Conservation (phyloP, 495 filamentous ascomycete genomes). For the Symbiotaphrina buchneri region DNA sequence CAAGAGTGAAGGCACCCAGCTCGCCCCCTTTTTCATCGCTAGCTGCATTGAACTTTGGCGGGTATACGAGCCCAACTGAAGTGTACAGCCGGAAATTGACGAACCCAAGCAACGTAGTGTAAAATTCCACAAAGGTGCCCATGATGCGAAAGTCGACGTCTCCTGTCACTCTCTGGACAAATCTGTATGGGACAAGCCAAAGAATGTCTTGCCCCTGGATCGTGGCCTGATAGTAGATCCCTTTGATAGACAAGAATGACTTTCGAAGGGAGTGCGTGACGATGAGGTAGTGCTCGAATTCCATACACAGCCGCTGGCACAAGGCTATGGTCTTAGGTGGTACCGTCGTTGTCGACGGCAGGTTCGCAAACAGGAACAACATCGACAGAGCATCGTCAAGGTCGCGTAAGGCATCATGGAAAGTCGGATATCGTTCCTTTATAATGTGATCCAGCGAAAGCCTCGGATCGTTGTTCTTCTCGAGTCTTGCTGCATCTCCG, state of each 20-base stretch:
- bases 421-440: constrained; percentile 94
- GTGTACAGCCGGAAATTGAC: constrained; percentile 92
- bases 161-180: constrained; percentile 77
- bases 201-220: constrained; percentile 96
- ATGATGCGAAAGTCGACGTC: constrained; percentile 98
- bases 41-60: constrained; percentile 71
- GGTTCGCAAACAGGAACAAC: constrained; percentile 89
- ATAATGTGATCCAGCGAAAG: constrained; percentile 90
- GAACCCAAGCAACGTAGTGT: constrained; percentile 85
- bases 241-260: constrained; percentile 95
- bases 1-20: constrained; percentile 73
- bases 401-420: constrained; percentile 81
- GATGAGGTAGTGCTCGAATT: constrained; percentile 96
- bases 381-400: constrained; percentile 93
- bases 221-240: constrained; percentile 97
- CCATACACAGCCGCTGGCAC: constrained; percentile 74
- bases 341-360: constrained; percentile 71
- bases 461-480: constrained; percentile 64
- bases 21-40: constrained; percentile 81
- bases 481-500: constrained; percentile 58
- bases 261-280: constrained; percentile 72
- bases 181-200: constrained; percentile 93
- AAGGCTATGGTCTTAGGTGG: constrained; percentile 81
- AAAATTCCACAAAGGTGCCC: constrained; percentile 97
- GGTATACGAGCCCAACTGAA: constrained; percentile 72